A percentile compares a stretch with the other conserved stretches of the same genome.
These are phyloP conservation scores for Coniella lustricola DNA, from an alignment of 2,329 filamentous ascomycete species.

Conservation along the genomic window DNA sequence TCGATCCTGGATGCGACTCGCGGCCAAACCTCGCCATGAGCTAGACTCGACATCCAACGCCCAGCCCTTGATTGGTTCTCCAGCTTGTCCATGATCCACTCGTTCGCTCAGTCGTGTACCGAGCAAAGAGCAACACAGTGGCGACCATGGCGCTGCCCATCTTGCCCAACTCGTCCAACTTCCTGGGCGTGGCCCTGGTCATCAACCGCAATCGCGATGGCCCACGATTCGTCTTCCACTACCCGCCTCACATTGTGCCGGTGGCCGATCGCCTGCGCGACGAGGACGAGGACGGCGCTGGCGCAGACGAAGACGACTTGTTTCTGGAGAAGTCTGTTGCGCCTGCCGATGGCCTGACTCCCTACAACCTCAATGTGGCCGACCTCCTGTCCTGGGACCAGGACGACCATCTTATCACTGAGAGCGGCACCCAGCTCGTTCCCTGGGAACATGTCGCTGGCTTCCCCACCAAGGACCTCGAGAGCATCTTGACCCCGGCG, in stretches of 20 bases:
- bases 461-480: conserved; percentile 68
- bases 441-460: conserved; percentile 70
- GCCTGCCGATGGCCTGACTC: conserved; percentile 26
- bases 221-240: conserved; percentile 79
- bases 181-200: conserved; percentile 66
- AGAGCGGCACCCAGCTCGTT: conserved; percentile 50
- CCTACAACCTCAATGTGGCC: conserved; percentile 26
- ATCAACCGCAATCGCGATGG: conserved; percentile 70
- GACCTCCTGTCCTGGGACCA: conserved; percentile 40
- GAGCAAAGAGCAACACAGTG: too few species aligned
- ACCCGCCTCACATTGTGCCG: conserved; percentile 55
- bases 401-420: conserved; percentile 49
- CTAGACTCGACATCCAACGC: too few species aligned
- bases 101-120: too few species aligned
- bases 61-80: too few species aligned
- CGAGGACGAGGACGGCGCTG: conserved; percentile 28
- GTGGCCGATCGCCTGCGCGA: conserved; percentile 29
- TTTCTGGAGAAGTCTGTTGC: conserved; percentile 40
- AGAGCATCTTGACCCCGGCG: conserved; percentile 70
- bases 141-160: conserved; percentile 39
- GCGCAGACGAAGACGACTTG: conserved; percentile 44
- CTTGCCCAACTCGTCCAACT: conserved; percentile 46
- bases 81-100: too few species aligned
- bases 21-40: too few species aligned
- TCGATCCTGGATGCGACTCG: too few species aligned